A percentile compares a stretch with the other conserved stretches of the same genome.
Conservation (phyloP, 208 protist species). For the Phytomonas serpens region DNA sequence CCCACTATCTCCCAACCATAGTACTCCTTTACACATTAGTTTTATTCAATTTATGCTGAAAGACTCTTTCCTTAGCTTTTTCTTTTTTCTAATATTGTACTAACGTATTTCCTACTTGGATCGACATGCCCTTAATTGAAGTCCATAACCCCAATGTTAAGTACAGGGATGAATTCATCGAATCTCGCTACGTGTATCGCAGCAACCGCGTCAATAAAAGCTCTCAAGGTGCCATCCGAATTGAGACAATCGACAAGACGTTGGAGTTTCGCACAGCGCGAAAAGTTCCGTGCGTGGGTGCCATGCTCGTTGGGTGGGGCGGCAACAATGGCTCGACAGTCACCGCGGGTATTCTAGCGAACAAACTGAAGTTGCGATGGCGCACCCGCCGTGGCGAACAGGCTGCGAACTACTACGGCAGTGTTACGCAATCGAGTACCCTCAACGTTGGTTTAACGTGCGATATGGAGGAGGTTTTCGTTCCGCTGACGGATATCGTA, state of each 20-base stretch:
- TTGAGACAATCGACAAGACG: slow-evolving; percentile 51
- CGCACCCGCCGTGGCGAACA: slow-evolving; percentile 86
- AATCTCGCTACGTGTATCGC: slow-evolving; percentile 76
- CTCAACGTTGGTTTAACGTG: slow-evolving; percentile 87
- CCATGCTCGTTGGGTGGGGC: slow-evolving; percentile 96
- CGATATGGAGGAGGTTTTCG: slow-evolving; percentile 87
- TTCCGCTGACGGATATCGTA: slow-evolving; percentile 92
- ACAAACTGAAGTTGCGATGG: slow-evolving; percentile 92
- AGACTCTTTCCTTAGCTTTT: not conserved
- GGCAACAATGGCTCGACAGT: slow-evolving; percentile 99
- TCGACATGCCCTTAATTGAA: slow-evolving; percentile 30
- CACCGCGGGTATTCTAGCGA: slow-evolving; percentile 95
- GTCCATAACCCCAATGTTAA: slow-evolving; percentile 46
- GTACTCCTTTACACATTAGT: not conserved
- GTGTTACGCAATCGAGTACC: slow-evolving; percentile 95
- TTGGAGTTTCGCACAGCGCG: slow-evolving; percentile 89
- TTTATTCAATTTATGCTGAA: not conserved
- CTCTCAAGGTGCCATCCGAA: slow-evolving; percentile 33
- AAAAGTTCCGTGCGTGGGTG: slow-evolving; percentile 76
- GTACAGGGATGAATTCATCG: slow-evolving; percentile 79
- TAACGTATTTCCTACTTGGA: not conserved
- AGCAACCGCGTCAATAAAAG: slow-evolving; percentile 49
- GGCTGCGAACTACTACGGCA: slow-evolving; percentile 97
- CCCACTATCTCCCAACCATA: slow-evolving; percentile 4
- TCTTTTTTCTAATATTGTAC: slow-evolving; percentile 8